Evolutionary conservation across 495 filamentous ascomycete species (phyloP), one percentile per base, ranked within the genome.

Genomic region (Chaetomidium leptoderma): DNA sequence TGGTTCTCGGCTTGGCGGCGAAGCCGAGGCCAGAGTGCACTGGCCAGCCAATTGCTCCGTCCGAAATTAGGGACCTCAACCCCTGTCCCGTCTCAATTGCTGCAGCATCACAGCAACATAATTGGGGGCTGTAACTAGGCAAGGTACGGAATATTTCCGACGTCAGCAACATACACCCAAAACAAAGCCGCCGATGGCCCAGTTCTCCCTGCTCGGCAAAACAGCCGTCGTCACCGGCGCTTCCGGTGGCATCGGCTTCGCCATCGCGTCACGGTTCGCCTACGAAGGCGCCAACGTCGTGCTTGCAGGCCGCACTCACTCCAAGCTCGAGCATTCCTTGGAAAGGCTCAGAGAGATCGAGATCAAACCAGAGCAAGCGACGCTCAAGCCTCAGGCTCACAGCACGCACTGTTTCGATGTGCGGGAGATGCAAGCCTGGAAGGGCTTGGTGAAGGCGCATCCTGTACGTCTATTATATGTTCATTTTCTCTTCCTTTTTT

Each of bases 261-360:
- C 74, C 23, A 90, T 92, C 59, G 88, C 90, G 5, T 68, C 72
- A 21, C 72, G 81, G 3, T 87, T 93, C 64, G 82, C 88, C 14
- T 63, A 64, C 24, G 78, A 88, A 54, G 86, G 86, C 21, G 83
- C 80, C 29, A 69, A 60, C 1, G 78, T 78, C 26, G 75, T 84
- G 2, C 74, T 91, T 0, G 70, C 88, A 9, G 82, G 76, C 5
- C 73, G 82, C 21, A 60, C 75, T 32, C 23, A 46, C 16, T 26
- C 72, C 16, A 70, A 71, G 5, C 76, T 90, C 14, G 32, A 66
- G 2, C 39, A 23, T 0, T 66, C 76, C 10, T 58, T 64, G 0
- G 4, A 0, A 8, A 7, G 17, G 19, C 40, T 46, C 37, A 33
- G 50, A 10, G 23, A 49, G 26, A 9, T 3, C 60, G 29, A 21